Evolutionary conservation across 192 early-diverging fungal species (phyloP), one percentile per base, ranked within the genome.

Genomic region (Backusella westeae): DNA sequence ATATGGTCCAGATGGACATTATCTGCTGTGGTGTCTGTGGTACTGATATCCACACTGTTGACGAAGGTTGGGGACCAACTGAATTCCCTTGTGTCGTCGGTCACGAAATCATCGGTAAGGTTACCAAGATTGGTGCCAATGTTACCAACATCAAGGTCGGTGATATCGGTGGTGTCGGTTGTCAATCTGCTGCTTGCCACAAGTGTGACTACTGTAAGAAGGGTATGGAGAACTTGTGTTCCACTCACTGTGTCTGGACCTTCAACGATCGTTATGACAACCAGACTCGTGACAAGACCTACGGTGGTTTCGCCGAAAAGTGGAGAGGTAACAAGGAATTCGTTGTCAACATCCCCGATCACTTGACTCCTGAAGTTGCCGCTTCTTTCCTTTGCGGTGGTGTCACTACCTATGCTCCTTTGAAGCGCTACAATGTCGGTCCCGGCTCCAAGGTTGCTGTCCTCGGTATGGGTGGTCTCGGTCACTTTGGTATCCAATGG

Each of bases 351-450:
- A 87, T 88, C 59, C 88, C 88, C 23, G 85, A 71, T 5, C 59
- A 44, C 23, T 83, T 89, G 71, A 81, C 77, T 17, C 77, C 83
- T 17, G 78, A 77, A 7, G 87, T 87, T 49, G 91, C 90, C 12
- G 89, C 91, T 4, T 91, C 94, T 23, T 83, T 96, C 23, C 74
- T 96, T 69, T 96, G 94, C 77, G 94, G 93, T 52, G 94, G 94
- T 44, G 79, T 89, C 72, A 94, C 94, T 29, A 86, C 90, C 5
- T 92, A 73, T 69, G 67, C 78, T 39, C 82, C 91, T 42, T 76
- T 93, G 9, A 71, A 77, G 46, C 67, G 79, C 89, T 70, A 81
- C 75, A 72, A 85, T 19, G 80, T 87, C 66, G 81, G 82, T 21
- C 68, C 84, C 1, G 84, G 81, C 1, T 77, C 75, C 63, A 70